Evolutionary conservation across 306 rosid species (phyloP), one percentile per base, ranked within the genome.

Genomic region (Clitoria ternatea): DNA sequence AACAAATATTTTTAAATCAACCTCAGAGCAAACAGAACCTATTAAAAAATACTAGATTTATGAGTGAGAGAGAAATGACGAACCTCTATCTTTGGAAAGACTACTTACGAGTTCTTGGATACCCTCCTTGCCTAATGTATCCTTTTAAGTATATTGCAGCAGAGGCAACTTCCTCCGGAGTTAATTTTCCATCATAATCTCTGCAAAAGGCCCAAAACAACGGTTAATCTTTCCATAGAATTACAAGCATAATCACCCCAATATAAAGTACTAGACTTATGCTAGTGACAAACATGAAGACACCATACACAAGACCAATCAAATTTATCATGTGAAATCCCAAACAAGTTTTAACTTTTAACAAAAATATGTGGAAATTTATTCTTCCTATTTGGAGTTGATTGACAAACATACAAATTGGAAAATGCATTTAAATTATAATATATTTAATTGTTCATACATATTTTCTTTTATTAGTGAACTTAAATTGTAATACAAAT

Each of bases 161-260:
- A 48, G 89, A 77, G 24, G 98, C 98, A 53, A 93, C 98, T 89
- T 93, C 98, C 81, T 90, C 98, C 9, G 98, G 85, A 76, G 96
- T 88, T 42, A 93, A 97, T 85, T 93, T 93, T 24, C 98, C 98
- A 67, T 90, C 98, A 66, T 79, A 88, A 88, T 93, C 97, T 82
- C 97, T 93, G 89, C 80, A 82, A 27, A 73, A 40, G 7, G 11
- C 61, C 53, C 27, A 49, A 68, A 42, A 22, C 4, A 66, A 45
- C 36, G n/a, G 18, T 35, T 0, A 14, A 52, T 36, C 33, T 17
- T 33, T 18, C 24, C 56, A 76, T 39, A 13, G 78, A 65, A 60
- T 24, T 30, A 39, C 27, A 80, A 48, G 32, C 24, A 40, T 54
- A 39, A 37, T n/a, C 39, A 29, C 18, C 52, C 61, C 7, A 44